A percentile compares a stretch with the other conserved stretches of the same genome.
These are phyloP conservation scores for Phlebiopsis gigantea DNA, from an alignment of 768 basidiomycete genomes.

Conservation along the genomic window DNA sequence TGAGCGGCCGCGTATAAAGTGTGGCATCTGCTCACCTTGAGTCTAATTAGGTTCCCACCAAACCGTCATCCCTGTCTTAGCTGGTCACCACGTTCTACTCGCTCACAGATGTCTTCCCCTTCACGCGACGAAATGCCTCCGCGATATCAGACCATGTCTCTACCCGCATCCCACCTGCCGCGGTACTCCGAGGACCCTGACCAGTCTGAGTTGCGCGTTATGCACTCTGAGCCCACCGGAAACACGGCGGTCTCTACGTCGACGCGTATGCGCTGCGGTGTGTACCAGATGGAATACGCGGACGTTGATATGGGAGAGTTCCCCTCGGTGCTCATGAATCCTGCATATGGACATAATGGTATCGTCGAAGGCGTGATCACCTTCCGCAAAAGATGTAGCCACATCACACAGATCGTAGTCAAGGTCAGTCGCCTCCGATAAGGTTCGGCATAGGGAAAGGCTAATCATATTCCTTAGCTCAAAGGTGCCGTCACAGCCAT, in stretches of 20 bases:
- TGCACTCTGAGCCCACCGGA: conserved; percentile 26
- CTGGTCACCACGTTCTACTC: background rate
- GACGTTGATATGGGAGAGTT: conserved; percentile 36
- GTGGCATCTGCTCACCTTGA: background rate
- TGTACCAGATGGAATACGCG: conserved; percentile 35
- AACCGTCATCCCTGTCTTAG: too few species aligned
- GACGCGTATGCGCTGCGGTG: conserved; percentile 27
- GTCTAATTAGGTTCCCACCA: background rate
- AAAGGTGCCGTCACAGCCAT: conserved; percentile 32
- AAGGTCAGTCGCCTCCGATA: conserved; percentile 25
- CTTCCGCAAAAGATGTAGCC: conserved; percentile 30
- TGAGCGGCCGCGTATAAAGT: background rate
- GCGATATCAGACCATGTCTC: conserved; percentile 5
- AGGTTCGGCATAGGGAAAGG: background rate
- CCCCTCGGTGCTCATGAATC: conserved; percentile 32
- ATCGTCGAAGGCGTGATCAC: conserved; percentile 34
- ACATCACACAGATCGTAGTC: conserved; percentile 32
- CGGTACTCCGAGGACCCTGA: conserved; percentile 26
- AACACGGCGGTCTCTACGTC: background rate
- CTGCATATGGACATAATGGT: conserved; percentile 38
- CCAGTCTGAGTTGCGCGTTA: conserved; percentile 29
- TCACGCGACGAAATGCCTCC: conserved; percentile 8
- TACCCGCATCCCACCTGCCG: background rate
- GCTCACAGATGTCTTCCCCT: background rate
- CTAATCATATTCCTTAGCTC: conserved; percentile 24